Percentiles rank a stretch among this genome's conserved stretches.
These are phyloP conservation scores for Boletellus sp. DNA, from an alignment of 768 basidiomycete species.

Conservation along the genomic window DNA sequence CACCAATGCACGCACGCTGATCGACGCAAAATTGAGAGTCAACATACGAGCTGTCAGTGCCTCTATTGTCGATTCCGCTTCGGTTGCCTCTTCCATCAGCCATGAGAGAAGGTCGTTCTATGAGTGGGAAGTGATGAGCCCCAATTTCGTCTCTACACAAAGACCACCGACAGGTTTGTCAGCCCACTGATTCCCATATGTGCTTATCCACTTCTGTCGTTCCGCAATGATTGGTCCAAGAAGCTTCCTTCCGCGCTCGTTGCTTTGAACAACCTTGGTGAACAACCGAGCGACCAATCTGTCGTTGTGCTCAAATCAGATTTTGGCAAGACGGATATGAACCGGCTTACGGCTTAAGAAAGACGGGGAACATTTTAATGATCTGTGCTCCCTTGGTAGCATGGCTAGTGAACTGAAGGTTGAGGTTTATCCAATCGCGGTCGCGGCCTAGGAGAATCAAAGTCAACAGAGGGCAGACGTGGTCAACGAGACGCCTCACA, in stretches of 20 bases:
- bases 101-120: conserved; percentile 33
- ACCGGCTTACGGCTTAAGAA: conserved; percentile 30
- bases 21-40: conserved; percentile 6
- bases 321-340: background rate
- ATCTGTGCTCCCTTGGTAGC: conserved; percentile 21
- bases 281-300: conserved; percentile 19
- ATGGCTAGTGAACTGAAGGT: conserved; percentile 28
- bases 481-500: conserved; percentile 27
- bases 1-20: background rate
- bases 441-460: conserved; percentile 33
- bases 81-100: conserved; percentile 27
- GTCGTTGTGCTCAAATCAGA: background rate
- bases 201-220: conserved; percentile 18
- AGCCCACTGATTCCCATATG: conserved; percentile 24
- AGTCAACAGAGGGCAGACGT: background rate
- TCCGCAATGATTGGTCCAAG: conserved; percentile 30
- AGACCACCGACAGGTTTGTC: conserved; percentile 29
- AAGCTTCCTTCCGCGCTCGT: conserved; percentile 7
- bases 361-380: conserved; percentile 31
- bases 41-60: conserved; percentile 22
- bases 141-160: background rate
- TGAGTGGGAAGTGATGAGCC: background rate
- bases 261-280: conserved; percentile 4
- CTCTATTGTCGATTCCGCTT: conserved; percentile 13
- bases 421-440: conserved; percentile 30